Percentiles rank a stretch among this genome's conserved stretches.
These are phyloP conservation scores for Gynochthodes officinalis DNA, from an alignment of 257 asterid genomes.

Conservation along the genomic window DNA sequence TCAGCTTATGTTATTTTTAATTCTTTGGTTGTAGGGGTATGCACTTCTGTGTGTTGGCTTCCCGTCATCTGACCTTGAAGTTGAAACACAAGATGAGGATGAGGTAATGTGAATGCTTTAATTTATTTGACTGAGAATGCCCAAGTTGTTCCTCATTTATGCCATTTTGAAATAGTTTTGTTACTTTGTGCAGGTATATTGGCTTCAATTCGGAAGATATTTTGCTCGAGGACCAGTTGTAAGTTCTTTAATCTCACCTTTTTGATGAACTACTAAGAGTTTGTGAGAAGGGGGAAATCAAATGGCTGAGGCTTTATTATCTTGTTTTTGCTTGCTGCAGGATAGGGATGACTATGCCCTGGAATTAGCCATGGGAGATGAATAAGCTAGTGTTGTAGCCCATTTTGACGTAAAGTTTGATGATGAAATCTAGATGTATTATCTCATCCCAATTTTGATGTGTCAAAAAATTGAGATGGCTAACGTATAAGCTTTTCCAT, in stretches of 20 bases:
- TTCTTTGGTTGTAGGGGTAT: slow-evolving; percentile 67
- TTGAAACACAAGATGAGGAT: slow-evolving; percentile 97
- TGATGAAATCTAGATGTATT: background rate
- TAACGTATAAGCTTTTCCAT: background rate
- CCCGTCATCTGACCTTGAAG: slow-evolving; percentile 94
- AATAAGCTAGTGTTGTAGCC: slow-evolving; percentile 27
- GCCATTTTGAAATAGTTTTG: background rate
- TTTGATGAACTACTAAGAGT: background rate
- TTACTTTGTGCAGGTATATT: slow-evolving; percentile 66
- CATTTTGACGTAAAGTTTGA: background rate
- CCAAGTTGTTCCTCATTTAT: background rate
- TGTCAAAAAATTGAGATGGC: background rate
- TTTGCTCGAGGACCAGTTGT: slow-evolving; percentile 95
- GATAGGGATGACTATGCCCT: slow-evolving; percentile 94
- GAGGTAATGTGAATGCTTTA: slow-evolving; percentile 53
- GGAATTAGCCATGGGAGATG: slow-evolving; percentile 95
- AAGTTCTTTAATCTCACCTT: slow-evolving; percentile 29
- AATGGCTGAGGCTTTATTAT: background rate
- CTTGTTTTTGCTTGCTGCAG: slow-evolving; percentile 40
- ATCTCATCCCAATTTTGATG: slow-evolving; percentile 10
- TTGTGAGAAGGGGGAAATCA: background rate
- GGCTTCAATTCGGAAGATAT: slow-evolving; percentile 99
- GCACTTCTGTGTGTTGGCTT: slow-evolving; percentile 98
- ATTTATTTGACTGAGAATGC: background rate
- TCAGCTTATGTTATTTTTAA: background rate